Percentiles rank a stretch among this genome's conserved stretches.
Conservation (phyloP, 441 rosid genomes). For the Adansonia gregorii region DNA sequence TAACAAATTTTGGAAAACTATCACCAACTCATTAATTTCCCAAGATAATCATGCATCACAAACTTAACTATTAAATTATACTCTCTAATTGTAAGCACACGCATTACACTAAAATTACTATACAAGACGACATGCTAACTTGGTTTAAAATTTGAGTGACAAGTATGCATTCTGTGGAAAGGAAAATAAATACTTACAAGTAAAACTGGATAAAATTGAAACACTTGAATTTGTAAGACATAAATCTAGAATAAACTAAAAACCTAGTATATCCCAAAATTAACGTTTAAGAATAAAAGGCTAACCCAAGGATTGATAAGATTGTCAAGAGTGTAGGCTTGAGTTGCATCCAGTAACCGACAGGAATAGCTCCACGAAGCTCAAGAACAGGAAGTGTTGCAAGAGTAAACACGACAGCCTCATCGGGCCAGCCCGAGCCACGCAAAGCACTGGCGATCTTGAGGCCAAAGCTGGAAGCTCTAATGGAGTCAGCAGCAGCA, state of each 20-base stretch:
- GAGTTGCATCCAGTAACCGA: slow-evolving; percentile 95
- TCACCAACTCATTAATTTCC: neutral
- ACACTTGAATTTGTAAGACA: neutral
- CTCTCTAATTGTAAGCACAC: neutral
- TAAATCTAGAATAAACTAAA: neutral
- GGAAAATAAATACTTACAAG: slow-evolving; percentile 22
- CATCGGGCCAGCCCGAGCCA: slow-evolving; percentile 77
- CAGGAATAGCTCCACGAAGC: slow-evolving; percentile 94
- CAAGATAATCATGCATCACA: neutral
- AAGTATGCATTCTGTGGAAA: neutral
- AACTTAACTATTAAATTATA: neutral
- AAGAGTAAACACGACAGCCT: slow-evolving; percentile 82
- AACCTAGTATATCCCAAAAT: neutral
- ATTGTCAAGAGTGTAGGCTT: slow-evolving; percentile 58
- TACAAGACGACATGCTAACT: neutral
- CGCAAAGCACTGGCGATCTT: slow-evolving; percentile 64
- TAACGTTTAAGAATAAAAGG: slow-evolving; percentile 18
- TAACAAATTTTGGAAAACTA: slow-evolving; percentile 7
- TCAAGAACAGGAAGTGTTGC: slow-evolving; percentile 89
- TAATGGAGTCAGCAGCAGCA: slow-evolving; percentile 56
- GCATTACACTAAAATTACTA: neutral
- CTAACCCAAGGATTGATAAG: slow-evolving; percentile 77
- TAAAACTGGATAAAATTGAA: slow-evolving; percentile 7
- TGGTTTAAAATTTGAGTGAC: neutral
- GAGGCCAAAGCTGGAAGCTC: slow-evolving; percentile 75